These are phyloP conservation scores for Paraglomus occultum DNA, from an alignment of 192 early-diverging fungal genomes.

Conservation along the genomic window DNA sequence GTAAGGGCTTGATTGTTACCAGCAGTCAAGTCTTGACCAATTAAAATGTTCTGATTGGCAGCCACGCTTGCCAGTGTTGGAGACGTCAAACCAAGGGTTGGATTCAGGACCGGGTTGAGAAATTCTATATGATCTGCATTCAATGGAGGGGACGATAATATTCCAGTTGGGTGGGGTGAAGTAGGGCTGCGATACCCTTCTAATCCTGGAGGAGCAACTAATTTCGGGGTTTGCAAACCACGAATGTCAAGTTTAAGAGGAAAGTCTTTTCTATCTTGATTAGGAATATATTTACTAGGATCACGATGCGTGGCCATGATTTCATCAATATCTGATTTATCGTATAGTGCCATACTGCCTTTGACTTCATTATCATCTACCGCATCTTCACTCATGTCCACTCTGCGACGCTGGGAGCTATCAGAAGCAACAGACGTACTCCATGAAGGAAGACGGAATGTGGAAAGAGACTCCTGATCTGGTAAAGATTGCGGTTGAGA, in stretches of 20 bases:
- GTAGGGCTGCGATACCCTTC: slow-evolving; percentile 27
- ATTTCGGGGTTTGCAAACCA: slow-evolving; percentile 21
- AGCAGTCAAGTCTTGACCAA: slow-evolving; percentile 1
- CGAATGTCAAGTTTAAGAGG: slow-evolving; percentile 29
- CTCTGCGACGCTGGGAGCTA: slow-evolving; percentile 4
- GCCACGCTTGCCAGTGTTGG: slow-evolving; percentile 16
- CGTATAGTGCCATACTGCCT: slow-evolving; percentile 35
- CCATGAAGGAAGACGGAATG: slow-evolving; percentile 30
- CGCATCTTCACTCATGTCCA: slow-evolving; percentile 20
- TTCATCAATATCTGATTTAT: slow-evolving; percentile 28
- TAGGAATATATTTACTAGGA: slow-evolving; percentile 16
- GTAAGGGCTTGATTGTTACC: slow-evolving; percentile 23
- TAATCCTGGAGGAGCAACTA: slow-evolving; percentile 24
- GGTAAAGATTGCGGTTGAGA: background rate
- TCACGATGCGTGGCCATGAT: slow-evolving; percentile 26
- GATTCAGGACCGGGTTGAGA: slow-evolving; percentile 9
- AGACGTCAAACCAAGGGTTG: slow-evolving; percentile 22
- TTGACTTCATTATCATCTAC: slow-evolving; percentile 25
- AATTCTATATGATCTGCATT: slow-evolving; percentile 28
- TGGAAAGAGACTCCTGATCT: slow-evolving; percentile 10
- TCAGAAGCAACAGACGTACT: slow-evolving; percentile 31
- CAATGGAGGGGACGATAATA: slow-evolving; percentile 14
- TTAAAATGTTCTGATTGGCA: slow-evolving; percentile 27
- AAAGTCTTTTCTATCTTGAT: slow-evolving; percentile 28
- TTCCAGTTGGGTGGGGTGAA: slow-evolving; percentile 9